Evolutionary conservation across 768 basidiomycete species (phyloP).

Genomic region (Tulasnella sp.): DNA sequence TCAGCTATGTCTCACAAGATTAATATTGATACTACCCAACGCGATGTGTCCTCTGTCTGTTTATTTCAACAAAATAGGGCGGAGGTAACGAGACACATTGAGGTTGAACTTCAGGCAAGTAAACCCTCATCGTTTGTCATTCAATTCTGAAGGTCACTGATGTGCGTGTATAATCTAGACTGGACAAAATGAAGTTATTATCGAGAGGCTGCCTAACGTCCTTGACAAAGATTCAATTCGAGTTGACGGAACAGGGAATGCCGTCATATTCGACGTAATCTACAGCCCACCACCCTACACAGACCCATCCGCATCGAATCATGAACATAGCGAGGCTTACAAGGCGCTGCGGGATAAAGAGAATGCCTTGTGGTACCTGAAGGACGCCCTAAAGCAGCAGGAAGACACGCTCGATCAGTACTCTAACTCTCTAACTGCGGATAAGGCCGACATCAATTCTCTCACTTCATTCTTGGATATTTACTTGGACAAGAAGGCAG

Average conservation of each 20-base stretch:
- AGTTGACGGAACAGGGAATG: slow-evolving; percentile 12
- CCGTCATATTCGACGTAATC: slow-evolving; percentile 15
- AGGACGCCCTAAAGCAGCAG: slow-evolving; percentile 5
- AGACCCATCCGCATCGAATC: background rate
- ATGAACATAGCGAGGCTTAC: no score
- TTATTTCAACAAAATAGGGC: slow-evolving; percentile 16
- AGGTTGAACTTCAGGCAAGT: slow-evolving; percentile 14
- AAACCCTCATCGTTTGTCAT: background rate
- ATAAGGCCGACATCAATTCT: slow-evolving; percentile 19
- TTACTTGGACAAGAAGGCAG: slow-evolving; percentile 3
- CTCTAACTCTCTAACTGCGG: slow-evolving; percentile 26
- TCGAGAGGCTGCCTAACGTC: slow-evolving; percentile 6
- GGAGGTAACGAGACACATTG: slow-evolving; percentile 8
- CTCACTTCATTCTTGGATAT: slow-evolving; percentile 33
- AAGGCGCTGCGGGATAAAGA: no score
- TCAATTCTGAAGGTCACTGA: background rate
- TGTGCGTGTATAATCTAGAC: background rate
- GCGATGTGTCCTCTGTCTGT: slow-evolving; percentile 9
- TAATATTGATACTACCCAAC: slow-evolving; percentile 16
- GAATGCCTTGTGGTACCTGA: no score
- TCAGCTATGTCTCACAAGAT: slow-evolving; percentile 11
- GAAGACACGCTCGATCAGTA: background rate
- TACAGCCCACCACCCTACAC: slow-evolving; percentile 4
- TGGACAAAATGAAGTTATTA: slow-evolving; percentile 12
- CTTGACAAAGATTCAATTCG: slow-evolving; percentile 12